phyloP scores from a whole-genome alignment of 495 filamentous ascomycete genomes.

The Copromyces sp. region DNA sequence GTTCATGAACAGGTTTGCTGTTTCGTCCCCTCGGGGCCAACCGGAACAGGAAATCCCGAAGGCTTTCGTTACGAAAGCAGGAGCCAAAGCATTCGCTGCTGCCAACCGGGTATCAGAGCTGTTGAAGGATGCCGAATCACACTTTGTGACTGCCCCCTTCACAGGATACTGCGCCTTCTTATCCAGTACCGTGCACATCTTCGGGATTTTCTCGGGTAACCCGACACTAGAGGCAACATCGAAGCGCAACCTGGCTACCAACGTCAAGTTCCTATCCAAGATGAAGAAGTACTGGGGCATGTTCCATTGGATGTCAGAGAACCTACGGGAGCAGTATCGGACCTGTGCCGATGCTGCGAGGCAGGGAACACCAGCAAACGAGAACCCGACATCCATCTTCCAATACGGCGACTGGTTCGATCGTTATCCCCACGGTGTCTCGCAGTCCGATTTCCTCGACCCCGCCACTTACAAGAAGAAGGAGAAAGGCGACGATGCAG shows the following conservation, averaged over 20 bases:
- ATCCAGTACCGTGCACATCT: slow-evolving; percentile 85
- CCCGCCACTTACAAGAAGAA: slow-evolving; percentile 56
- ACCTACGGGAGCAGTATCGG: slow-evolving; percentile 80
- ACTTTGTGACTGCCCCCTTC: slow-evolving; percentile 82
- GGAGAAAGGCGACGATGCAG: slow-evolving; percentile 67
- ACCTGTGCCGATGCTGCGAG: slow-evolving; percentile 70
- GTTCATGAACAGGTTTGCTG: slow-evolving; percentile 81
- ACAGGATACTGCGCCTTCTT: slow-evolving; percentile 90
- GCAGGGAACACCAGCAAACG: slow-evolving; percentile 39
- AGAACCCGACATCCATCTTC: slow-evolving; percentile 58
- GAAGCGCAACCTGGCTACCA: slow-evolving; percentile 79
- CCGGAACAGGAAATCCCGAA: slow-evolving; percentile 68
- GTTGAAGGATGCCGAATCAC: slow-evolving; percentile 66
- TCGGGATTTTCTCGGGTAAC: slow-evolving; percentile 78
- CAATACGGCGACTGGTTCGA: slow-evolving; percentile 99
- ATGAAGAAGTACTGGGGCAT: slow-evolving; percentile 98
- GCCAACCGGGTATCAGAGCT: slow-evolving; percentile 82
- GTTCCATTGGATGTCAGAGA: slow-evolving; percentile 93
- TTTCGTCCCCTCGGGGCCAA: slow-evolving; percentile 57
- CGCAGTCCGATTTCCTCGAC: slow-evolving; percentile 72
- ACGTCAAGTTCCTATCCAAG: slow-evolving; percentile 80
- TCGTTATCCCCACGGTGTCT: slow-evolving; percentile 87
- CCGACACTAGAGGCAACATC: slow-evolving; percentile 60
- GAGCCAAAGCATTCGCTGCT: slow-evolving; percentile 70
- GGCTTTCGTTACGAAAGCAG: slow-evolving; percentile 66